Evolutionary conservation across 148 eudicot species (phyloP).

Genomic region (Nyssa sinensis): DNA sequence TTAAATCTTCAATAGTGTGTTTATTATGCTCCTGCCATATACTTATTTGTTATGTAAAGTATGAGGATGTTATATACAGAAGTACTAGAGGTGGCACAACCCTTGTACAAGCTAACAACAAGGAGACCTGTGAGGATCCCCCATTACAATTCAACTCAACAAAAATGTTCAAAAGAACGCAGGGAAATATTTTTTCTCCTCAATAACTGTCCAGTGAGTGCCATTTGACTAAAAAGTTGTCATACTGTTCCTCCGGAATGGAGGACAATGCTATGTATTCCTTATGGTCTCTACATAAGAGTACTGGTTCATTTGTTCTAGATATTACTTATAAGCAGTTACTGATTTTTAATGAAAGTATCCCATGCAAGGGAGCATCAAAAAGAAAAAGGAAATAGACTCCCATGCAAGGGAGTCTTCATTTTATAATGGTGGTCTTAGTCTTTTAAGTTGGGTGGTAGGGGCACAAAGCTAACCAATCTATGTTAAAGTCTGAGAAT

Average conservation of each 20-base stretch:
- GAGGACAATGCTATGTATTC: neutral
- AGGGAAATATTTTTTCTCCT: too few relatives aligned
- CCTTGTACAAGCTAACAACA: too few relatives aligned
- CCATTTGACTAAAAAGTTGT: slow-evolving; percentile 38
- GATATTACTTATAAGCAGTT: neutral
- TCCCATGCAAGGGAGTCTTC: too few relatives aligned
- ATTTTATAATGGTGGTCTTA: neutral
- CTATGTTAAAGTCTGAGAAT: neutral
- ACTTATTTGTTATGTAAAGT: too few relatives aligned
- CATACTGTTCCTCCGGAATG: neutral
- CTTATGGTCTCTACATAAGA: neutral
- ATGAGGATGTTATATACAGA: too few relatives aligned
- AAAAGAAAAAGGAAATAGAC: too few relatives aligned
- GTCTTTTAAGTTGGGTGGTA: neutral
- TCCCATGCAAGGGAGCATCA: neutral
- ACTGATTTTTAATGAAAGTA: neutral
- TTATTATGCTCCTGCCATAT: too few relatives aligned
- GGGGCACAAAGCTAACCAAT: neutral
- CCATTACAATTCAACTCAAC: too few relatives aligned
- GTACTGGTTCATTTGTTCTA: neutral
- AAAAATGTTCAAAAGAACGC: too few relatives aligned
- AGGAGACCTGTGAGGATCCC: too few relatives aligned
- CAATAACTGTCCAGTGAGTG: neutral
- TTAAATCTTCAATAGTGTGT: too few relatives aligned
- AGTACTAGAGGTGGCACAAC: too few relatives aligned